Base-by-base conservation (phyloP, 2,329 filamentous ascomycete species). In the Ilyonectria mors-panacis region DNA sequence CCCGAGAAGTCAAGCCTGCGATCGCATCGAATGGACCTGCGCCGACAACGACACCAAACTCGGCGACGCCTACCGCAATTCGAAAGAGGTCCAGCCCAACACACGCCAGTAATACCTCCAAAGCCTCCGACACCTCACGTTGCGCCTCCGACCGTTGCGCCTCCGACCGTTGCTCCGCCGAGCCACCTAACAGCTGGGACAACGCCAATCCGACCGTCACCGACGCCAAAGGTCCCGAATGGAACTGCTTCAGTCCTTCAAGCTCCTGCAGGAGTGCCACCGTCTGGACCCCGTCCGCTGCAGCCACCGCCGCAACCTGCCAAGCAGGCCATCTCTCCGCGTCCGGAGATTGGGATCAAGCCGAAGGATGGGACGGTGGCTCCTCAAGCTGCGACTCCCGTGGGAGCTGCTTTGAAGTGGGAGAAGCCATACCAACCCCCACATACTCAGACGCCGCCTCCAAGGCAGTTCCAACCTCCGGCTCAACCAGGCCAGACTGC, bases 351-450 rank as follows among this genome's bases (percentile, higher is more conserved):
- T 37, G 64, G 74, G 17, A 72, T 71, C 59, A 82, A 78, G 62
- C 69, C 74, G 9, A 79, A 78, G 51, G 76, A 80, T 21, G 69
- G 66, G 3, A 64, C 66, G n/a, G 61, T 69, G 19, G 60, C 73
- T 6, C 64, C 73, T n/a, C 76, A 75, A 47, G 57, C 70, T 33
- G 26, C 68, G 4, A 69, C 75, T 7, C 73, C 76, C 35, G 70
- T 70, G 42, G 72, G 73, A 23, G 76, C 76, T 7, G 66, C 73
- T 39, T 65, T 82, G 19, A 83, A 83, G 61, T 83, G 81, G 81
- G 81, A 83, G 70, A 82, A 81, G 70, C 80, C 82, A 12, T 82
- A 83, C 66, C 81, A 82, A 61, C 81, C 81, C 47, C 76, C 76
- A 3, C 75, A 75, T 12, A 28, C 71, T 48, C 75, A 75, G 23